Percentiles rank a stretch among this genome's conserved stretches.
Conservation (phyloP, 2,329 filamentous ascomycete species). For the Magnaporthiopsis rhizophila region DNA sequence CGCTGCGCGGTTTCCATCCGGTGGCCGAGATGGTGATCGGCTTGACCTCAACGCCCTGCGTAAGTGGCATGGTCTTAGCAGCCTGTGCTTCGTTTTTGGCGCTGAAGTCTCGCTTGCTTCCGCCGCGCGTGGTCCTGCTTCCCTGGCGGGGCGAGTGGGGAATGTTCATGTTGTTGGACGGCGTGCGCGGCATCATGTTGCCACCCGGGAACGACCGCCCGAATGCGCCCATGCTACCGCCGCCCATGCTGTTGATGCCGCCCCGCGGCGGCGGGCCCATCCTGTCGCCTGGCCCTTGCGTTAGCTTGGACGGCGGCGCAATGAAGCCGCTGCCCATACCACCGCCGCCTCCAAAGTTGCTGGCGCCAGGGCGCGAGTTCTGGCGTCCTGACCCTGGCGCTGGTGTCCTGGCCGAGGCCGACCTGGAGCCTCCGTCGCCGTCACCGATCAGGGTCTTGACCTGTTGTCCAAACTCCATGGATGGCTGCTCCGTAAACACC, state of each 20-base stretch:
- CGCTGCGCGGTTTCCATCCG: slow-evolving; percentile 84
- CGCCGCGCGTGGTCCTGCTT: slow-evolving; percentile 52
- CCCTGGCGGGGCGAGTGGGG: slow-evolving; percentile 65
- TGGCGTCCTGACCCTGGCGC: slow-evolving; percentile 35
- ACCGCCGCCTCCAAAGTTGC: slow-evolving; percentile 28
- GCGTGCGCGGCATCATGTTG: slow-evolving; percentile 56
- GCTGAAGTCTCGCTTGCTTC: slow-evolving; percentile 55
- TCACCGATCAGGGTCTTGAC: slow-evolving; percentile 85
- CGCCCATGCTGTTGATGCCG: background rate
- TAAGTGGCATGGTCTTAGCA: slow-evolving; percentile 87
- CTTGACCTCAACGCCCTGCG: slow-evolving; percentile 72
- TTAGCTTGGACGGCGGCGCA: background rate
- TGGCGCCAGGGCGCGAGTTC: slow-evolving; percentile 28
- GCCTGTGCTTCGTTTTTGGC: slow-evolving; percentile 57
- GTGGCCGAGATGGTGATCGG: slow-evolving; percentile 62
- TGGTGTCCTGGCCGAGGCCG: slow-evolving; percentile 54
- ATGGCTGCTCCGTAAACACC: slow-evolving; percentile 95
- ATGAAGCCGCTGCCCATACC: slow-evolving; percentile 1
- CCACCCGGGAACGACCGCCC: slow-evolving; percentile 56
- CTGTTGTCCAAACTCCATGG: slow-evolving; percentile 83
- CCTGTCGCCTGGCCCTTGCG: background rate
- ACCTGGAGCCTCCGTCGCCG: slow-evolving; percentile 48
- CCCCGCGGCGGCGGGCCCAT: slow-evolving; percentile 2
- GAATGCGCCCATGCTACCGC: slow-evolving; percentile 32
- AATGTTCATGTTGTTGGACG: slow-evolving; percentile 50